Base-by-base conservation (phyloP, 768 basidiomycete species). In the Zangia roseola region DNA sequence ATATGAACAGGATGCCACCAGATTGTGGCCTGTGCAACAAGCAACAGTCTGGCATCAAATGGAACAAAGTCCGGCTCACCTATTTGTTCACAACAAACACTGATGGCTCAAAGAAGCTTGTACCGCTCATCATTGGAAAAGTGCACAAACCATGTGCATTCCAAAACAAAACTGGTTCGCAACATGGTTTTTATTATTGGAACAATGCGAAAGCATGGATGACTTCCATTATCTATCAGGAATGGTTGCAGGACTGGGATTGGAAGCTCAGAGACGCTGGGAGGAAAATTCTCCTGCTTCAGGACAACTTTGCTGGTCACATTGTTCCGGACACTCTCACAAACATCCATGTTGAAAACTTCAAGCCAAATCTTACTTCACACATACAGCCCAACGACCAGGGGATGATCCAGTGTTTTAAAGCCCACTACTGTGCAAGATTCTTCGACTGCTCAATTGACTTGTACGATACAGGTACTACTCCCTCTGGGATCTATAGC, bases 351-450 rank as follows among this genome's bases (percentile, higher is more conserved):
- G 28, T 61, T 58, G 26, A 49, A 1, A 54, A 46, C 7, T 54
- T 52, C 4, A 61, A 66, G 38, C 66, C 71, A 6, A 74, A 73
- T 28, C 59, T 74, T 10, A 75, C 68, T 3, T 36, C 65, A 1
- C 65, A 70, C 49, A 47, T 74, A 2, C 72, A 75, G 42, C 70
- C 70, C 3, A 62, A 56, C 13, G 69, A 74, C 35, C 56, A 63
- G 19, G 71, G 71, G 0, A 69, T 74, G 19, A 74, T 72, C 37
- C n/a, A 1, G 0, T 47, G 34, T 20, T 55, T 55, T 34, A 55
- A 55, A 38, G 68, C 71, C 0, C 63, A 74, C 10, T 75, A 74
- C 40, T 49, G 55, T 13, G 46, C 56, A 6, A 17, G 31, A 10
- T 53, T 53, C 2, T 30, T 45, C 5, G 20, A 36, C 0, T 5